Evolutionary conservation across 257 asterid species (phyloP).

Genomic region (Solanum clarkiae): DNA sequence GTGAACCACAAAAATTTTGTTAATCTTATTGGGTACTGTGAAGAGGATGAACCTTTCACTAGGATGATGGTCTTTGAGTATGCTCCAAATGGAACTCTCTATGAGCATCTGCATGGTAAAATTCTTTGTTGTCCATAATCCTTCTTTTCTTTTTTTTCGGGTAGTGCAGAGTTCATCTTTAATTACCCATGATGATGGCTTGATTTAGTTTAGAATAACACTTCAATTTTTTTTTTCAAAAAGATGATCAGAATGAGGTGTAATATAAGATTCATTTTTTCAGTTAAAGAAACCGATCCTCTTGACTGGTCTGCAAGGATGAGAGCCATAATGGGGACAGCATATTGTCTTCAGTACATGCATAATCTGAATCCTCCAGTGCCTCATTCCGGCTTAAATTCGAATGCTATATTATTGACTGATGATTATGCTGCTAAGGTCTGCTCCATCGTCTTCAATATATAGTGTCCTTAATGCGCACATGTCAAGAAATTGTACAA

Average conservation of each 20-base stretch:
- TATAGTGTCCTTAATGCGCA: neutral
- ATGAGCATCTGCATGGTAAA: conserved; percentile 86
- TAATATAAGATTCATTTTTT: neutral
- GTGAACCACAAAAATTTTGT: conserved; percentile 91
- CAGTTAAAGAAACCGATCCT: conserved; percentile 77
- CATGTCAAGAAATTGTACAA: neutral
- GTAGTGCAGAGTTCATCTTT: neutral
- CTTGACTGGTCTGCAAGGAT: conserved; percentile 82
- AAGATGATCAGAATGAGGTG: neutral
- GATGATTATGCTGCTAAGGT: conserved; percentile 98
- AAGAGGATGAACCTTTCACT: conserved; percentile 75
- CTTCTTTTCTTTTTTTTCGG: neutral
- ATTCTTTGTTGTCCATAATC: neutral
- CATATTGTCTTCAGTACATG: conserved; percentile 77
- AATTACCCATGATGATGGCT: neutral
- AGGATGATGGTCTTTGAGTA: conserved; percentile 98
- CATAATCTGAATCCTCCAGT: conserved; percentile 75
- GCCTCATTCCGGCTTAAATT: conserved; percentile 40
- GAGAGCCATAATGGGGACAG: conserved; percentile 77
- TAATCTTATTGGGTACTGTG: conserved; percentile 86
- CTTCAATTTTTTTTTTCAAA: neutral
- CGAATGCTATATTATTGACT: conserved; percentile 50
- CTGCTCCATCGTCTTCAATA: conserved; percentile 7
- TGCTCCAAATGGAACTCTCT: conserved; percentile 80
- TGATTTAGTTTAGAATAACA: neutral